Conservation (phyloP, 2,329 filamentous ascomycete species). For the Corynespora cassiicola region DNA sequence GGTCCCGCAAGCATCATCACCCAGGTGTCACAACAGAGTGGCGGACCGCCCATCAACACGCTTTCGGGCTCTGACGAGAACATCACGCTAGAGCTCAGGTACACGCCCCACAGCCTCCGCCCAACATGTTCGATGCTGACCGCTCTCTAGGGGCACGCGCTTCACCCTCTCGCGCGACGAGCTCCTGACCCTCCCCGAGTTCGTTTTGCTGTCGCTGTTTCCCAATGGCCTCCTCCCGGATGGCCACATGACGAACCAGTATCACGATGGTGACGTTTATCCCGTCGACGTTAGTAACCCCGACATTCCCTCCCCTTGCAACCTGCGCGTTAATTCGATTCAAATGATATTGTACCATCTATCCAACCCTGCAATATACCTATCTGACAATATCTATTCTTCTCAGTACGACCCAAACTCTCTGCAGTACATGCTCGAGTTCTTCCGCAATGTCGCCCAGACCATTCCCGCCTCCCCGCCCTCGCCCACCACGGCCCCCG, state of each 20-base stretch:
- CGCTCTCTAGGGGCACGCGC: constrained; percentile 75
- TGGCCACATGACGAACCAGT: constrained; percentile 92
- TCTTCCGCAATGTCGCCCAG: constrained; percentile 94
- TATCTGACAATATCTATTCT: constrained; percentile 62
- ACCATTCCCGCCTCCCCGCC: constrained; percentile 81
- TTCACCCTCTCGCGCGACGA: constrained; percentile 96
- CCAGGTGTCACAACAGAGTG: constrained; percentile 84
- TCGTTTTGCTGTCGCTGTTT: constrained; percentile 95
- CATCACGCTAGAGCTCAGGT: constrained; percentile 94
- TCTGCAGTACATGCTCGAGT: constrained; percentile 98
- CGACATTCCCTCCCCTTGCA: constrained; percentile 35
- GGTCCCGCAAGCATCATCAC: constrained; percentile 98
- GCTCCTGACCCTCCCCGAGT: constrained; percentile 92
- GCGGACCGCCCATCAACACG: constrained; percentile 84
- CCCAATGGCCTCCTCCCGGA: constrained; percentile 98
- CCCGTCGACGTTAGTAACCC: constrained; percentile 87
- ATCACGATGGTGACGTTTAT: constrained; percentile 91
- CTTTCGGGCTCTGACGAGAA: constrained; percentile 92
- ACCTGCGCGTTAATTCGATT: constrained; percentile 35
- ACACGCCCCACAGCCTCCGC: constrained; percentile 39
- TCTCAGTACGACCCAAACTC: constrained; percentile 93
- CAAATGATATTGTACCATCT: constrained; percentile 50
- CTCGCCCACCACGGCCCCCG: constrained; percentile 61
- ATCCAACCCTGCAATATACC: constrained; percentile 55
- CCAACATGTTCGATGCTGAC: constrained; percentile 16